Percentiles rank a stretch among this genome's conserved stretches.
Evolutionary conservation across 306 rosid genomes (phyloP).

Genomic region (Castanopsis chinensis): DNA sequence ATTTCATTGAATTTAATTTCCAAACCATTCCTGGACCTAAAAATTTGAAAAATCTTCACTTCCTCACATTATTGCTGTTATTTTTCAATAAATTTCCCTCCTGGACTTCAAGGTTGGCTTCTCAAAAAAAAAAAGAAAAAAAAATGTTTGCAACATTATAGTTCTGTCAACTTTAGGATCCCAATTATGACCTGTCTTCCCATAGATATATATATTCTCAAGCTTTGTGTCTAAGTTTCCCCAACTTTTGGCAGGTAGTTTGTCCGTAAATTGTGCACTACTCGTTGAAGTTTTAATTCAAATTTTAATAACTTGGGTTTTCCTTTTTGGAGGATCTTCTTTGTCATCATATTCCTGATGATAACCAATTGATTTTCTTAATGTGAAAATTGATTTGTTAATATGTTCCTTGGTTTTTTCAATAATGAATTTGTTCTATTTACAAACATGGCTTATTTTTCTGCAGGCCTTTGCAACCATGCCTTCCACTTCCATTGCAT

Average conservation of each 20-base stretch:
- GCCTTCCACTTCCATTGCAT: constrained; percentile 96
- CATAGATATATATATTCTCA: background rate
- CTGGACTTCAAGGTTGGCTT: too few species aligned
- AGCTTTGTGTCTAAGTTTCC: background rate
- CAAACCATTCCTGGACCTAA: too few species aligned
- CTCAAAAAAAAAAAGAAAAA: too few species aligned
- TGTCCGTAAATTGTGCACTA: background rate
- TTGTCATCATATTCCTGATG: background rate
- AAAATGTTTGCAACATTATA: background rate
- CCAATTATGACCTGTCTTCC: background rate
- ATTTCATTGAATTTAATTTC: too few species aligned
- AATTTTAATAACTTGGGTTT: background rate
- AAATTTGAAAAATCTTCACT: too few species aligned
- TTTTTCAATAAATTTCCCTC: too few species aligned
- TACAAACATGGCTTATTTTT: background rate
- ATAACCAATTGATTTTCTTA: too few species aligned
- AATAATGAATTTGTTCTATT: background rate
- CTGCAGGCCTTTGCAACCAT: constrained; percentile 60
- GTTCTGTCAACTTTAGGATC: too few species aligned
- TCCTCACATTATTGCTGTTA: too few species aligned
- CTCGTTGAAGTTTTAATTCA: background rate
- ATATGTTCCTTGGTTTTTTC: background rate
- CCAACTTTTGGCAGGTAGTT: background rate
- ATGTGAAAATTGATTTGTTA: background rate
- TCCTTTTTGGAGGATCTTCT: background rate